Base-by-base conservation (phyloP, 1,284 basidiomycete species). In the Fomitopsis schrenkii region DNA sequence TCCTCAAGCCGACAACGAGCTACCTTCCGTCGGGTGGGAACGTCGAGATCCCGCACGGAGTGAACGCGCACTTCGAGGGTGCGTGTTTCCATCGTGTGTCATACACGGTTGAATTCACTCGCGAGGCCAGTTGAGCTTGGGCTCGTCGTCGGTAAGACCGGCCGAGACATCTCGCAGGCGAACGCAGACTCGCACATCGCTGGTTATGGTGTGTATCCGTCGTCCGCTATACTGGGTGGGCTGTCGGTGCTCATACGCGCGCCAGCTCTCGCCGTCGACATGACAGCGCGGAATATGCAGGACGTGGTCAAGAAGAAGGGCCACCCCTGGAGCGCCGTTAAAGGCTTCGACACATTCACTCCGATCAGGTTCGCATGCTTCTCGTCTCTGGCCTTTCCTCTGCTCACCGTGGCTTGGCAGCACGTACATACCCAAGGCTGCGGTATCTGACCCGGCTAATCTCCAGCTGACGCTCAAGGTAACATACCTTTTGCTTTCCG, bases 251-350 rank as follows among this genome's bases (percentile, higher is more conserved):
- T 33, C 9, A 26, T 41, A 22, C 22, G 1, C 35, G 17, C 30
- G 7, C 8, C 65, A 97, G 95, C 95, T 45, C 81, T 98, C 61
- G 94, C 94, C 1, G 90, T 97, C 63, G 95, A 98, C 73, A 90
- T 98, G 90, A 98, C 96, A 0, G 96, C 93, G 1, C 86, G 97
- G 30, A 98, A 98, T 77, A 79, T 98, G 72, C 97, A 99, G 77
- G 94, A 98, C 61, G 86, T 87, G 57, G 93, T 93, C 57, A 98
- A 97, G 80, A 92, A 90, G 70, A 90, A 89, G 64, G 95, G 97
- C 22, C 83, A 98, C 28, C 97, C 97, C 1, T 99, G 97, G 97
- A 90, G 91, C 19, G 84, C 95, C 5, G 93, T 90, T 73, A 86
- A 86, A 72, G 85, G 84, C 40, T 90, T 90, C 67, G 88, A 91